Base-by-base conservation (phyloP, 2,329 filamentous ascomycete species). In the Tolypocladium ovalisporum region DNA sequence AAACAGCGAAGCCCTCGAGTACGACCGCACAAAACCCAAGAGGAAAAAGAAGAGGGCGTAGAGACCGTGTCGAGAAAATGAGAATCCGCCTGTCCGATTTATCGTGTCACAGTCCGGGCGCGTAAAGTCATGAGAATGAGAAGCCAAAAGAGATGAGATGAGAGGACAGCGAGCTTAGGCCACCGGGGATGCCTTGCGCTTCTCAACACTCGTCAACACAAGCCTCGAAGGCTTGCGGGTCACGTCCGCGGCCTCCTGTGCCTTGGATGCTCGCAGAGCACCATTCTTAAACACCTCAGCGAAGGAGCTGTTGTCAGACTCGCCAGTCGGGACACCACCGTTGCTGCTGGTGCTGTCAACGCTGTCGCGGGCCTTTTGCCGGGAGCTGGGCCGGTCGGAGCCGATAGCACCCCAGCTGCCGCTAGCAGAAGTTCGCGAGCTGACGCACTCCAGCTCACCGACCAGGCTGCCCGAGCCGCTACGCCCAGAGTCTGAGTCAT, bases 191-290 rank as follows among this genome's bases (percentile, higher is more conserved):
- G 67, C 61, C 80, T 90, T 95, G 73, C 91, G 88, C 83, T 96
- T 96, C 78, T 96, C 91, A 61, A 86, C 88, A 71, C 86, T 92
- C 63, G 89, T 92, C 63, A 97, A 81, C 63, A 97, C 88, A 68
- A 96, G 84, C 79, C 91, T 87, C 56, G 90, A 88, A 64, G 88
- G 88, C 78, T 87, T 92, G 74, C 90, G 89, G 73, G 90, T 85
- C 59, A 81, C 79, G 62, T 82, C 79, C 55, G 74, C 72, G 47
- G 75, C 76, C 65, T 84, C 79, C 61, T 81, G 73, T 40, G 66
- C 72, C 70, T 85, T 81, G 74, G 76, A 71, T 53, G 74, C 71
- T 68, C 77, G 71, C 69, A 78, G 72, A 65, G 75, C 70, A 59
- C 76, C 78, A 57, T 83, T 81, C 77, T 86, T 86, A 68, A 86